Evolutionary conservation across 2,329 filamentous ascomycete species (phyloP), one percentile per base, ranked within the genome.

Genomic region (Calcarisporium arbuscula): DNA sequence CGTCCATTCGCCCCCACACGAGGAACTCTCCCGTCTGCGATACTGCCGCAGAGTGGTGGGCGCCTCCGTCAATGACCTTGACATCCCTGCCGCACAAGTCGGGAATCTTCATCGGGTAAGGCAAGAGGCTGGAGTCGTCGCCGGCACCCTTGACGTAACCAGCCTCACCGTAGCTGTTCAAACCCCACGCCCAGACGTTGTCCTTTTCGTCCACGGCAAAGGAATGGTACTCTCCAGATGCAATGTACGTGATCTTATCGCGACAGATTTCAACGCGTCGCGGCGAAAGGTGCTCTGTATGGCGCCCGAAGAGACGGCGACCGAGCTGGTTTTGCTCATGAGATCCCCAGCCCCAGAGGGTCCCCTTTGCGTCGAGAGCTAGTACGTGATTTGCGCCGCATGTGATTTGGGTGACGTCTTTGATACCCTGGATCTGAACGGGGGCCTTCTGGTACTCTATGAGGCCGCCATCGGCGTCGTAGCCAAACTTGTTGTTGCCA

Each of bases 151-250:
- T 34, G 34, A 69, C 65, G 34, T 72, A 63, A 30, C 80, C 85
- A 9, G 81, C 82, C 60, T 90, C 77, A 41, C 80, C 81, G 52
- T 80, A 89, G 56, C 80, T 82, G 65, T 92, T 90, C 21, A 85
- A 63, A n/a, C 85, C 85, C 84, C 85, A 90, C 1, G 74, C 71
- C 59, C 76, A 88, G 25, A 88, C 77, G 28, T 75, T 70, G 28
- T 77, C 81, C 18, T 73, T 71, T 26, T 70, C 67, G 54, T 80
- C 75, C 32, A 90, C 67, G 12, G 82, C 82, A 45, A 90, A 87
- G 42, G 74, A 80, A 61, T 90, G 83, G 58, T 86, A 85, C 23
- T 77, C 72, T 19, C 85, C 85, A 40, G 57, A 64, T n/a, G 57
- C 80, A 19, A 80, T 72, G 41, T 77, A 73, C 48, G 74, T 72